Evolutionary conservation across 2,329 filamentous ascomycete species (phyloP), one percentile per base, ranked within the genome.

Genomic region (Venturia asperata): DNA sequence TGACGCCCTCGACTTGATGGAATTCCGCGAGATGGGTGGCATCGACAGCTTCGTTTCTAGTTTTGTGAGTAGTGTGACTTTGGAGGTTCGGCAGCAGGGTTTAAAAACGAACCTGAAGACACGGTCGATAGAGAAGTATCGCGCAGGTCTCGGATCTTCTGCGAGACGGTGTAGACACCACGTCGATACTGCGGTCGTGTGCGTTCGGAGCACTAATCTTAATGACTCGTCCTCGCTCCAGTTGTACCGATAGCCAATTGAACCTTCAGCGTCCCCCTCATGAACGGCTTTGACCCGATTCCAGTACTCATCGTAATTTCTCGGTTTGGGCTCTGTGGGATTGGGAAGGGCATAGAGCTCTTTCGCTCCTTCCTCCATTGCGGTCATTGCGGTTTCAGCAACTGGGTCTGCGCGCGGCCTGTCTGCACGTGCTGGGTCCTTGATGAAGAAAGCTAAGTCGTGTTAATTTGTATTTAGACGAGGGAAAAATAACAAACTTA

Each of bases 1-100:
- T 97, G 62, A 99, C 93, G 77, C 94, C 94, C 79, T 99, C 94
- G 42, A 97, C 91, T 76, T 99, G 94, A 79, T 99, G 94, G 83
- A 99, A 99, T 77, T 99, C 94, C 47, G 92, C 92, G 73, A 99
- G 79, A 81, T 99, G 94, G 10, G 94, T 99, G 17, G 92, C 92
- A 73, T 99, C 94, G 66, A 99, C 92, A 2, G 91, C 91, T 79
- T 99, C 94, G 77, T 99, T 99, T 70, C 91, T 52, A 21, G 24
- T 13, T 1, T 27, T 52, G 21, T 30, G 21, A 7, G 27, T 5
- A 52, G 47, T 27, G 27, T 47, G 21, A n/a, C 4, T 15, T 21
- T 15, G 11, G 15, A 52, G 21, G 24, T 21, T 27, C 9, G 15
- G 21, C 11, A 27, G 39, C 21, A 52, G 11, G 17, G 13, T 52